Conservation (phyloP, 2,329 filamentous ascomycete species). For the Stagonosporopsis chrysanthemi region DNA sequence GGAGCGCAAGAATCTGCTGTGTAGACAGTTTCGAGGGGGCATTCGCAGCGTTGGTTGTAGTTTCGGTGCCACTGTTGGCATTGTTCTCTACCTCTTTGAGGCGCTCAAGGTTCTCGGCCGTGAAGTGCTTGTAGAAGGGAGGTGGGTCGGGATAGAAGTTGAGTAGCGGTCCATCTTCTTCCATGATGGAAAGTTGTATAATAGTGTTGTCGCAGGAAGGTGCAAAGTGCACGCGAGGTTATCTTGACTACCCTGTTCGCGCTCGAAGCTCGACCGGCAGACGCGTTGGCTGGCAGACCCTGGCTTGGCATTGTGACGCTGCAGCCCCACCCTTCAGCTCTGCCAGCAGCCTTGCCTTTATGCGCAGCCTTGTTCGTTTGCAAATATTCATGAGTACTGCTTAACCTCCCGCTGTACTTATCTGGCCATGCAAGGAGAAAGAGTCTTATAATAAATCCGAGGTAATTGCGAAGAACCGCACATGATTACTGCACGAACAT, state of each 20-base stretch:
- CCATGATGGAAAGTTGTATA: constrained; percentile 16
- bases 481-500: background rate
- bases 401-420: background rate
- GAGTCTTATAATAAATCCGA: background rate
- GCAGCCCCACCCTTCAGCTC: background rate
- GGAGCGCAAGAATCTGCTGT: constrained; percentile 59
- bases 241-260: background rate
- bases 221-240: background rate
- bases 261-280: background rate
- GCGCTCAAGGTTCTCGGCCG: constrained; percentile 72
- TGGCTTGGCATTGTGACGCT: constrained; percentile 1
- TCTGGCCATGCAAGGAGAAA: background rate
- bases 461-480: background rate
- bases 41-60: constrained; percentile 11
- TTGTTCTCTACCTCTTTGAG: constrained; percentile 60
- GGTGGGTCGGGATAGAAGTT: constrained; percentile 81
- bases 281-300: constrained; percentile 10
- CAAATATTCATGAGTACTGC: background rate
- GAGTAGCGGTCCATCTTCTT: constrained; percentile 31
- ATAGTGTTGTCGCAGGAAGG: background rate
- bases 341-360: background rate
- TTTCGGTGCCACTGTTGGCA: constrained; percentile 23
- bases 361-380: background rate
- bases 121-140: constrained; percentile 90
- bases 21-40: constrained; percentile 24